Conservation (phyloP, 352 stramenopile species). For the Peronospora farinosa region DNA sequence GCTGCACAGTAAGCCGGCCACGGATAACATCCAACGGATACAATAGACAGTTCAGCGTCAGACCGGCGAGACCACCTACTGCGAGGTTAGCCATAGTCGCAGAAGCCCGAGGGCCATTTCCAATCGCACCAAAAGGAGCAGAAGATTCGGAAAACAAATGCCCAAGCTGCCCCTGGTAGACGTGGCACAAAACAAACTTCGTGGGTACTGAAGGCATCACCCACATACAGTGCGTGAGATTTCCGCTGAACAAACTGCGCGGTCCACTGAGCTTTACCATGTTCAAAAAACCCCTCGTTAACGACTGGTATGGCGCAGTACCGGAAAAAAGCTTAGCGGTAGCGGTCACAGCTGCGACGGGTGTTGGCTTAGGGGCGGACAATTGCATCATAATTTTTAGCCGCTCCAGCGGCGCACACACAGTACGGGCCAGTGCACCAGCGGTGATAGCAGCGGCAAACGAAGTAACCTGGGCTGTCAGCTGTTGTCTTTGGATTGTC, state of each 20-base stretch:
- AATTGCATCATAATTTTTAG: slow-evolving; percentile 83
- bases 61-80: slow-evolving; percentile 52
- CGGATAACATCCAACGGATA: slow-evolving; percentile 79
- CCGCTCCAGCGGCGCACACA: slow-evolving; percentile 65
- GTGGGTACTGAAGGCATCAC: slow-evolving; percentile 72
- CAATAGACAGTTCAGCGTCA: slow-evolving; percentile 63
- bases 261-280: slow-evolving; percentile 61
- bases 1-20: slow-evolving; percentile 62
- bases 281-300: slow-evolving; percentile 48
- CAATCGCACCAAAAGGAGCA: slow-evolving; percentile 10
- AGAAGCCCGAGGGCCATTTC: slow-evolving; percentile 18
- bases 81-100: slow-evolving; percentile 53
- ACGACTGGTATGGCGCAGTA: slow-evolving; percentile 37
- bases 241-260: slow-evolving; percentile 69
- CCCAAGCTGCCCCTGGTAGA: slow-evolving; percentile 54
- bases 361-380: slow-evolving; percentile 24
- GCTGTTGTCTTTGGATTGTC: slow-evolving; percentile 19
- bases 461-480: slow-evolving; percentile 40
- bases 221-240: slow-evolving; percentile 77
- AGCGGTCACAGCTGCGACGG: slow-evolving; percentile 1
- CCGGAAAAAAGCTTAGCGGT: slow-evolving; percentile 6
- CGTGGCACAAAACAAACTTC: slow-evolving; percentile 70
- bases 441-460: slow-evolving; percentile 59
- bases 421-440: slow-evolving; percentile 54
- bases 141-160: slow-evolving; percentile 18